Evolutionary conservation across 2,329 filamentous ascomycete species (phyloP).

Genomic region (Sclerotinia borealis): DNA sequence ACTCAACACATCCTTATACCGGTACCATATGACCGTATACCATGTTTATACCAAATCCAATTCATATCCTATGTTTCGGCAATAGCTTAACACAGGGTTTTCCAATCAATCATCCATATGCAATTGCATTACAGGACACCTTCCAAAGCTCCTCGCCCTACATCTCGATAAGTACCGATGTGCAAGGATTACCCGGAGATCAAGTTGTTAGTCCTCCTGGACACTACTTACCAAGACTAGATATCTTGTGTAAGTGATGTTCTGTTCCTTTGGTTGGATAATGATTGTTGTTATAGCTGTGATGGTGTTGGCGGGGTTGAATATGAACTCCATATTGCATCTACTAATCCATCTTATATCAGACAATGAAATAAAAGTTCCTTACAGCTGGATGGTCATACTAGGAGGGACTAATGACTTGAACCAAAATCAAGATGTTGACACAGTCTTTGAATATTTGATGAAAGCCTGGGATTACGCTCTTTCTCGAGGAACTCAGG

Average conservation of each 20-base stretch:
- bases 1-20: background rate
- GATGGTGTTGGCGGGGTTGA: background rate
- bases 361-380: slow-evolving; percentile 18
- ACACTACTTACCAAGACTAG: slow-evolving; percentile 26
- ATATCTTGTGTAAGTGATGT: slow-evolving; percentile 33
- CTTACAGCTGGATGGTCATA: slow-evolving; percentile 53
- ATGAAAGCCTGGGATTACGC: slow-evolving; percentile 45
- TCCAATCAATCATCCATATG: slow-evolving; percentile 47
- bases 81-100: slow-evolving; percentile 51
- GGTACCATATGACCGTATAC: slow-evolving; percentile 7
- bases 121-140: slow-evolving; percentile 40
- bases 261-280: background rate
- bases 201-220: slow-evolving; percentile 36
- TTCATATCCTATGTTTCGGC: slow-evolving; percentile 30
- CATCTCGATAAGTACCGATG: slow-evolving; percentile 37
- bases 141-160: slow-evolving; percentile 42
- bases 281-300: background rate
- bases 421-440: slow-evolving; percentile 33
- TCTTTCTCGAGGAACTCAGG: slow-evolving; percentile 44
- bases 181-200: slow-evolving; percentile 49
- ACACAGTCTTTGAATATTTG: slow-evolving; percentile 44
- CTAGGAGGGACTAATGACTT: slow-evolving; percentile 63
- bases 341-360: background rate
- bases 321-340: background rate
- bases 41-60: slow-evolving; percentile 21